Evolutionary conservation across 208 protist genomes (phyloP), one percentile per base, ranked within the genome.

Genomic region (Leishmania gerbilli): DNA sequence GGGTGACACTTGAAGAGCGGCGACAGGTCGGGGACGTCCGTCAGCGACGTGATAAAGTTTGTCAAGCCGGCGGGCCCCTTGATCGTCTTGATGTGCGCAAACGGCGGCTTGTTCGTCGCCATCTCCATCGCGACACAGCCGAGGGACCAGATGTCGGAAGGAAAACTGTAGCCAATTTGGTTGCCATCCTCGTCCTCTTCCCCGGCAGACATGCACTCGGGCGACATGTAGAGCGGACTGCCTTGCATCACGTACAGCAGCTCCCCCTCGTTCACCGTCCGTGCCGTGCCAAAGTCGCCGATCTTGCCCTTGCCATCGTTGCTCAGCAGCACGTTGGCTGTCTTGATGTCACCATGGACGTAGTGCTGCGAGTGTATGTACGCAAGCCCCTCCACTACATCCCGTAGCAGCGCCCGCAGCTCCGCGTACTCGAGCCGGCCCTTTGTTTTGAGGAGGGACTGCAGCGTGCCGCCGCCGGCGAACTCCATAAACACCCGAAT

Each of bases 301-400:
- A 99, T 97, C 85, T 98, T 98, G 71, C 88, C 89, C 60, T 86
- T 89, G 49, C 91, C 94, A 9, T 97, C 91, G 42, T 69, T 68
- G 31, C 88, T 91, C 24, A 99, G 84, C 74, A 99, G 92, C 24
- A 98, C 87, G 85, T 99, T 99, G 40, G 93, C 93, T 0, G 96
- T 96, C 85, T 99, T 99, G 76, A 99, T 92, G 84, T 99, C 97
- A 78, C 95, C 77, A 80, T 99, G 97, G 7, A 98, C 93, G 87
- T 97, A 95, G 72, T 91, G 72, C 81, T 97, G 90, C 9, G 91
- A 82, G 88, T 99, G 97, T 74, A 99, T 95, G 90, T 98, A 99
- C 21, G 92, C 92, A 19, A 99, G 87, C 13, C 95, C 96, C 60
- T 92, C 87, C 71, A 93, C 89, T 34, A 98, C 84, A 79, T 98